These are phyloP conservation scores for Acrodontium crateriforme DNA, from an alignment of 2,329 filamentous ascomycete genomes.

Conservation along the genomic window DNA sequence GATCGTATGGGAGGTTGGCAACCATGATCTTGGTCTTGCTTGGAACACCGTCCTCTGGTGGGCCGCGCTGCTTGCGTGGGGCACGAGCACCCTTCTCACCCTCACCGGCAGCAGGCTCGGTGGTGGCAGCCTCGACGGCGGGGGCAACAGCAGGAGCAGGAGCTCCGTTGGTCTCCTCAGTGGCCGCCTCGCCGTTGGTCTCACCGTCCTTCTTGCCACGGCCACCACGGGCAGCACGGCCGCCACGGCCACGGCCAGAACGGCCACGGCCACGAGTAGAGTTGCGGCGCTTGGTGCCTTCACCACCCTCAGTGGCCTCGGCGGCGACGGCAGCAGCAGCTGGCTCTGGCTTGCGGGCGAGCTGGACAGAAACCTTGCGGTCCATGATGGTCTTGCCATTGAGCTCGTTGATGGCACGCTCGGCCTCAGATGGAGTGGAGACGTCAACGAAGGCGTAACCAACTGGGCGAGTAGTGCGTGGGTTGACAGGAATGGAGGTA, in stretches of 20 bases:
- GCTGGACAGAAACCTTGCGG: slow-evolving; percentile 97
- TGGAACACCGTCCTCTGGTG: slow-evolving; percentile 89
- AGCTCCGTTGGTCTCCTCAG: slow-evolving; percentile 39
- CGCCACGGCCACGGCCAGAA: slow-evolving; percentile 46
- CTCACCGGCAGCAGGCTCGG: slow-evolving; percentile 25
- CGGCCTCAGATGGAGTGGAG: slow-evolving; percentile 83
- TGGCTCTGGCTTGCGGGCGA: slow-evolving; percentile 91
- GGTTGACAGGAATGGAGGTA: slow-evolving; percentile 98
- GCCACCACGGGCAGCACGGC: slow-evolving; percentile 48
- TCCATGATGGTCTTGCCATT: slow-evolving; percentile 96
- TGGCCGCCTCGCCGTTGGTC: slow-evolving; percentile 33
- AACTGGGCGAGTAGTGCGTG: slow-evolving; percentile 93
- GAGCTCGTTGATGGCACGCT: slow-evolving; percentile 87
- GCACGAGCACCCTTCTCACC: slow-evolving; percentile 36
- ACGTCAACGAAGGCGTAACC: slow-evolving; percentile 99
- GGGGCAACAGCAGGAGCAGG: slow-evolving; percentile 42
- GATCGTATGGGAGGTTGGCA: slow-evolving; percentile 94
- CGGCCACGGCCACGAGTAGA: slow-evolving; percentile 43
- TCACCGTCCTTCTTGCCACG: slow-evolving; percentile 33
- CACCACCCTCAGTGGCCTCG: slow-evolving; percentile 62
- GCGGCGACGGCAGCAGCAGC: slow-evolving; percentile 59
- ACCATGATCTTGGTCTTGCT: slow-evolving; percentile 99
- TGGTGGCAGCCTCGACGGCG: slow-evolving; percentile 28
- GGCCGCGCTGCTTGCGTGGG: slow-evolving; percentile 71
- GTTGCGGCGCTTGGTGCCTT: slow-evolving; percentile 45